These are phyloP conservation scores for Penicillium coprophilum DNA, from an alignment of 495 filamentous ascomycete species.

Conservation along the genomic window DNA sequence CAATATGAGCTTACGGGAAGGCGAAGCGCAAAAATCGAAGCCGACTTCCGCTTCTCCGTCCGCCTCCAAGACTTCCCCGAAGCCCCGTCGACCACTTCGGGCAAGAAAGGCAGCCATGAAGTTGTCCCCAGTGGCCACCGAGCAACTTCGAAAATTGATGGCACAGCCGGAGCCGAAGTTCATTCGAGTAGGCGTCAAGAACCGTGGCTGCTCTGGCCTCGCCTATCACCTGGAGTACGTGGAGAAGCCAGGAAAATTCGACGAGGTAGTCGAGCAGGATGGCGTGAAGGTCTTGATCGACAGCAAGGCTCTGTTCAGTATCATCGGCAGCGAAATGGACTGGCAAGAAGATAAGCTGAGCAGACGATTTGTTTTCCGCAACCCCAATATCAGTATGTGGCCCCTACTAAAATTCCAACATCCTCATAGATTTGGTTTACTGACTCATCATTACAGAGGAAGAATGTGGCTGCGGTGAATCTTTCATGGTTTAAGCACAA, in stretches of 20 bases:
- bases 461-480: constrained; percentile 95
- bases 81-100: constrained; percentile 65
- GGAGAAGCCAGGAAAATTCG: constrained; percentile 80
- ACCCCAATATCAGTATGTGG: constrained; percentile 95
- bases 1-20: constrained; percentile 52
- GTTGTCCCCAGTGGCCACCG: constrained; percentile 72
- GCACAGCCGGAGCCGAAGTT: constrained; percentile 82
- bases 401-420: constrained; percentile 3
- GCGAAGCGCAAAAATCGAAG: constrained; percentile 62
- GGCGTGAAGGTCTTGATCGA: constrained; percentile 95
- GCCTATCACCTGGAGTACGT: constrained; percentile 97
- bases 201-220: constrained; percentile 91
- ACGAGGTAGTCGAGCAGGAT: constrained; percentile 93
- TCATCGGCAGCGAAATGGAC: constrained; percentile 99
- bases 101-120: constrained; percentile 90
- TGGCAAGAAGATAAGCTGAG: constrained; percentile 96
- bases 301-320: constrained; percentile 94
- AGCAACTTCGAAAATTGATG: constrained; percentile 71
- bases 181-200: constrained; percentile 91
- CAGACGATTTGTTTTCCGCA: constrained; percentile 86
- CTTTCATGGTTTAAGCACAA: constrained; percentile 82
- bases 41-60: constrained; percentile 32
- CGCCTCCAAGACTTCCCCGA: constrained; percentile 36
- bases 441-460: constrained; percentile 67
- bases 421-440: constrained; percentile 14